A percentile compares a stretch with the other conserved stretches of the same genome.
phyloP scores from a whole-genome alignment of 768 basidiomycete genomes.

The Auriscalpium orientale region DNA sequence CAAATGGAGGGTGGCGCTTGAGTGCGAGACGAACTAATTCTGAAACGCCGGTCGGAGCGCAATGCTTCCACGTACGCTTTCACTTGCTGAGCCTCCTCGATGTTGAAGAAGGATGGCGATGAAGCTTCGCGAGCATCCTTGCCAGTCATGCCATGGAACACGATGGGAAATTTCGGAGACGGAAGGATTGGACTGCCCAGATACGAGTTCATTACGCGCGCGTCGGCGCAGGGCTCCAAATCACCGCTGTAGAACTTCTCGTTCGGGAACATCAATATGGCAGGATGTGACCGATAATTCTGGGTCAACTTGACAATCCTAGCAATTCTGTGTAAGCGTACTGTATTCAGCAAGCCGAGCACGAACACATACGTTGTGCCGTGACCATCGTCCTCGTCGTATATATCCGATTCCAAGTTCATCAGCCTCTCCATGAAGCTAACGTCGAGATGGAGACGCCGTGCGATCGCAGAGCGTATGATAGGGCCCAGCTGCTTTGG shows the following conservation, averaged over 20 bases:
- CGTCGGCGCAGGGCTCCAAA: slow-evolving; percentile 40
- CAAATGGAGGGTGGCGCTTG: neutral
- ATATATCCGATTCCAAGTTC: slow-evolving; percentile 28
- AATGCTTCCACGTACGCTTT: slow-evolving; percentile 34
- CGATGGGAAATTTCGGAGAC: slow-evolving; percentile 44
- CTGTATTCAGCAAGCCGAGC: neutral
- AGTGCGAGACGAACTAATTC: slow-evolving; percentile 29
- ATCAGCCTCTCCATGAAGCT: slow-evolving; percentile 54
- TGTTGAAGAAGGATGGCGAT: slow-evolving; percentile 69
- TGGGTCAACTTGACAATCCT: slow-evolving; percentile 58
- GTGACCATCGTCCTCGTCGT: neutral
- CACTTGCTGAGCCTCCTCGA: slow-evolving; percentile 48
- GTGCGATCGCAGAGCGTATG: slow-evolving; percentile 50
- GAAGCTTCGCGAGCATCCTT: slow-evolving; percentile 59
- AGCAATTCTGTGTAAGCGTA: neutral
- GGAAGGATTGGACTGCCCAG: slow-evolving; percentile 25
- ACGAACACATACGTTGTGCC: slow-evolving; percentile 15
- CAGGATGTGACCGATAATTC: slow-evolving; percentile 58
- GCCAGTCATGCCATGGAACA: slow-evolving; percentile 55
- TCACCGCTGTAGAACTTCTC: slow-evolving; percentile 51
- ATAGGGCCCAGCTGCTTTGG: slow-evolving; percentile 68
- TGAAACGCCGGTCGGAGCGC: slow-evolving; percentile 21
- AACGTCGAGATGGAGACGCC: slow-evolving; percentile 45
- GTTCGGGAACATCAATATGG: slow-evolving; percentile 57
- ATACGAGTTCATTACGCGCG: slow-evolving; percentile 19